Conservation (phyloP, 768 basidiomycete genomes). For the Psilocybe cubensis region DNA sequence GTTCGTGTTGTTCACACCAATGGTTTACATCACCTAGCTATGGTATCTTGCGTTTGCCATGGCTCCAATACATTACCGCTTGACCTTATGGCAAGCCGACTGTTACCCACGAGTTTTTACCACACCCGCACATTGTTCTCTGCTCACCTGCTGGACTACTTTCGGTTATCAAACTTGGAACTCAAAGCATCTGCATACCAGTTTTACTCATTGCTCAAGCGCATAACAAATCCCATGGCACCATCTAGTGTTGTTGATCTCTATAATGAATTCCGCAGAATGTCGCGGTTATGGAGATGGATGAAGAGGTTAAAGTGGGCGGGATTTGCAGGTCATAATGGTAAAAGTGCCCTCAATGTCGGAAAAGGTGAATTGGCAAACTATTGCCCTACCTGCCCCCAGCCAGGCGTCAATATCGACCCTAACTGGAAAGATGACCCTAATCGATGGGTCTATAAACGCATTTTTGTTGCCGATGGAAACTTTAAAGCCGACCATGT, state of each 20-base stretch:
- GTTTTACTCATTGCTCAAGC: slow-evolving; percentile 13
- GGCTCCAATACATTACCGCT: background rate
- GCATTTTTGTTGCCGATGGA: slow-evolving; percentile 2
- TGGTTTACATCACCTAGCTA: no score
- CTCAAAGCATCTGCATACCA: slow-evolving; percentile 19
- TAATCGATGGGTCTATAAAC: background rate
- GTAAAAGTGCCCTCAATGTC: background rate
- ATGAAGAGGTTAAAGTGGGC: no score
- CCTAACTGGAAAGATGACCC: slow-evolving; percentile 19
- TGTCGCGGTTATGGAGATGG: slow-evolving; percentile 11
- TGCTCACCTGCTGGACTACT: slow-evolving; percentile 11
- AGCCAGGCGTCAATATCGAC: slow-evolving; percentile 26
- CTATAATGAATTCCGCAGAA: slow-evolving; percentile 17
- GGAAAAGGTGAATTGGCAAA: slow-evolving; percentile 4
- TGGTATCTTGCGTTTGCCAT: slow-evolving; percentile 17
- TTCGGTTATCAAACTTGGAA: slow-evolving; percentile 16
- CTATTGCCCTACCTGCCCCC: slow-evolving; percentile 29
- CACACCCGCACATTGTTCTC: slow-evolving; percentile 16
- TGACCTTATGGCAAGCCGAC: slow-evolving; percentile 8
- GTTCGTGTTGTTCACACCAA: slow-evolving; percentile 20
- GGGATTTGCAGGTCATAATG: no score
- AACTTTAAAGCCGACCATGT: slow-evolving; percentile 23
- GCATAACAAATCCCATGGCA: slow-evolving; percentile 5
- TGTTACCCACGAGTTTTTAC: slow-evolving; percentile 15
- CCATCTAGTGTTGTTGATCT: slow-evolving; percentile 10